Base-by-base conservation (phyloP, 441 rosid species). In the Pelargonium fulgidum region DNA sequence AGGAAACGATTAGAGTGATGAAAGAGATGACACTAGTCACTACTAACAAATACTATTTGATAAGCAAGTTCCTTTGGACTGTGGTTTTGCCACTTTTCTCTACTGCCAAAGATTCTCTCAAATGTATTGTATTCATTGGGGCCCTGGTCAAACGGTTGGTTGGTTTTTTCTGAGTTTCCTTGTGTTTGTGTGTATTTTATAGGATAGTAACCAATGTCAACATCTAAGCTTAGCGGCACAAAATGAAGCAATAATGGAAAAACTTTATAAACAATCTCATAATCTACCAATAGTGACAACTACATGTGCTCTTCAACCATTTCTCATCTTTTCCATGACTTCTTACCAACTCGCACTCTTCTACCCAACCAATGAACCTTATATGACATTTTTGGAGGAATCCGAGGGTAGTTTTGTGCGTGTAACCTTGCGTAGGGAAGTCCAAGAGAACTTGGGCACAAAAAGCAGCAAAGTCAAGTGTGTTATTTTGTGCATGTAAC, bases 61-160 rank as follows among this genome's bases (percentile, higher is more conserved):
- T 29, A 29, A 81, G 73, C 70, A 70, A 62, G 44, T 13, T 29
- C 22, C 36, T 72, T 80, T 77, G 84, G 81, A 65, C 47, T 62
- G 65, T 19, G 76, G 80, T 13, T 24, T 41, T 56, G 14, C 42
- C 52, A 36, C 66, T 54, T 68, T 48, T 63, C 76, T 54, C 4
- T 50, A 61, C 45, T 7, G 69, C 75, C 65, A 69, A 80, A 83
- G 81, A 86, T 80, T 54, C 61, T 74, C 13, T 74, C 11, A 42
- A 20, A 17, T 56, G 5, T 68, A 7, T 66, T 65, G 17, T 47
- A 42, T 44, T 67, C 9, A 65, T 8, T 70, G 84, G 92, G 87
- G 41, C 79, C 85, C 39, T 45, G 80, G 84, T 85, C 85, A 80
- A 81, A 64, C 81, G 82, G 82, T 76, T 68, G 77, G 72, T 82